Percentiles rank a stretch among this genome's conserved stretches.
phyloP scores from a whole-genome alignment of 2,329 filamentous ascomycete genomes.

The Trichoderma hamatum region DNA sequence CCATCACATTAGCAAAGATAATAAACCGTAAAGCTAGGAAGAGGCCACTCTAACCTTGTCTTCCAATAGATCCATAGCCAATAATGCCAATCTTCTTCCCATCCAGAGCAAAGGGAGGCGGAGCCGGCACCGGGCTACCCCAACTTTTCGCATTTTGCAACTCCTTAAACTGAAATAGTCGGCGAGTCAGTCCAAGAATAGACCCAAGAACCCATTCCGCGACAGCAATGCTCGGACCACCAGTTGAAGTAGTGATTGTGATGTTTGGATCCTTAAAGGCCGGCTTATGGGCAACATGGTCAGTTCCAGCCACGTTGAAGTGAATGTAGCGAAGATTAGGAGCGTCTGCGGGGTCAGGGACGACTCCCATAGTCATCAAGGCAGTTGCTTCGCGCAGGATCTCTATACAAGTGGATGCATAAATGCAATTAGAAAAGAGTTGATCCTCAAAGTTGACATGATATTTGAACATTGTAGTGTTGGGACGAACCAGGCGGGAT shows the following conservation, averaged over 20 bases:
- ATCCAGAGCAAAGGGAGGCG: constrained; percentile 1
- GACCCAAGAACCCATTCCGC: constrained; percentile 16
- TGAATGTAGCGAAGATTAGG: constrained; percentile 15
- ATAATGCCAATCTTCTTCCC: constrained; percentile 13
- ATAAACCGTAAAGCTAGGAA: not conserved
- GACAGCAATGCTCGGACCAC: not conserved
- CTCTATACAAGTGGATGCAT: not conserved
- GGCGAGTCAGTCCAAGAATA: not conserved
- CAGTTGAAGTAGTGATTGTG: constrained; percentile 6
- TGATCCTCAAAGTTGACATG: not conserved
- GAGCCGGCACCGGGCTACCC: not conserved
- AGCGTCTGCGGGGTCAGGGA: constrained; percentile 7
- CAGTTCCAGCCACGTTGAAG: not conserved
- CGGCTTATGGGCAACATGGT: constrained; percentile 11
- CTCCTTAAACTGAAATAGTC: not conserved
- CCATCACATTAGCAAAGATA: not conserved
- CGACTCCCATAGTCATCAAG: constrained; percentile 9
- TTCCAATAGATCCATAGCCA: constrained; percentile 15
- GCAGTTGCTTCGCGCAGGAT: constrained; percentile 5
- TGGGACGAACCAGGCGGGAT: constrained; percentile 12
- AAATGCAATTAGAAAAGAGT: not conserved
- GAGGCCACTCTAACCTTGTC: not conserved
- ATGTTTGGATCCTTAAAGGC: constrained; percentile 1
- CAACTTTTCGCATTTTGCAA: not conserved
- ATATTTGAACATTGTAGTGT: not conserved